Evolutionary conservation across 768 basidiomycete species (phyloP), one percentile per base, ranked within the genome.

Genomic region (Pleurotus cornucopiae): DNA sequence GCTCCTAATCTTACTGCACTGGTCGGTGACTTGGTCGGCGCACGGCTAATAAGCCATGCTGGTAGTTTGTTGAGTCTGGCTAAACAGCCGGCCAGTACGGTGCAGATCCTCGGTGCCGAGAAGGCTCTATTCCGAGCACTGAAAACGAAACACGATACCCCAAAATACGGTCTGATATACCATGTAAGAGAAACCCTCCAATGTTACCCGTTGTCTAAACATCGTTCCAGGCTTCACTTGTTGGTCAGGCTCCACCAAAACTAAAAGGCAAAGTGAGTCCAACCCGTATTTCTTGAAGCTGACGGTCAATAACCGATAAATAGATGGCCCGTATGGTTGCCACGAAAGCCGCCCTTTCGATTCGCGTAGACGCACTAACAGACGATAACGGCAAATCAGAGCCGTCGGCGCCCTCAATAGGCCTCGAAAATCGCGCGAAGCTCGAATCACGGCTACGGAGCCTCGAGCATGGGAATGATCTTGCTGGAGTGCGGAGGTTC

Each of bases 291-390:
- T 20, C 23, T 23, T 7, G 12, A 34, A 3, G 5, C 26, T 6
- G 16, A 13, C 41, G 53, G 26, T 12, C 14, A 48, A 12, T 16
- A 37, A 40, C 26, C 16, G 57, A 54, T 60, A 21, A 60, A 5
- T 63, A 91, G 88, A 98, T 98, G 97, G 97, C 97, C 18, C 91
- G 97, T 66, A 99, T 99, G 97, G 94, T 98, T 26, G 95, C 97
- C 48, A 98, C 97, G 47, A 99, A 99, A 78, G 87, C 96, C 3
- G 91, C 97, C 1, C 84, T 99, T 12, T 96, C 96, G 4, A 93
- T 97, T 64, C 96, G 97, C 71, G 93, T 98, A 38, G 97, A 99
- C 62, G 97, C 97, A 5, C 86, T 99, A 46, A 89, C 95, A 41
- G 94, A 97, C 59, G 78, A 86, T 6, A 92, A 98, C 58, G 89